Evolutionary conservation across 2,329 filamentous ascomycete genomes (phyloP), one percentile per base, ranked within the genome.

Genomic region (Lachnellula arida): DNA sequence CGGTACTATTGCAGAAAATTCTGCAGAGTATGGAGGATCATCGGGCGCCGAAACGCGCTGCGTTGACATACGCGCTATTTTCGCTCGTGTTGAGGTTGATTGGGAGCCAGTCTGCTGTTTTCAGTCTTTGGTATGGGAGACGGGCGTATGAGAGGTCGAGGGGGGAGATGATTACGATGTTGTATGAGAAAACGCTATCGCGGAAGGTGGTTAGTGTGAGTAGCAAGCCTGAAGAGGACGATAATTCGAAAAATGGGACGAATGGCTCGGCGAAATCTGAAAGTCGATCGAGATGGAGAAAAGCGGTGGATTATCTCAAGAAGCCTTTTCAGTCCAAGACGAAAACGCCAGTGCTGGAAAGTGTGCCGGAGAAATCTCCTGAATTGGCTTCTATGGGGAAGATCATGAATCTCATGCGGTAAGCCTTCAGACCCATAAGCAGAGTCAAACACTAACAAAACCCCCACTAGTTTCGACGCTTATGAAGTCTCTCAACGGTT

Each of bases 331-430:
- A 58, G 7, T 49, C 23, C 4, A 67, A 64, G 56, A 65, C 64
- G 11, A 35, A 37, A 9, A 15, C 7, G 12, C 32, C 44, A 5
- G 47, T 54, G 32, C 25, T 32, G 43, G 62, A 61, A 39, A 61
- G 61, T 55, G 68, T 55, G 49, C 67, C 60, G 35, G 59, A 66
- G 46, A 70, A 70, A 54, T 58, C 57, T 25, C 78, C 80, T 54
- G 75, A 81, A 54, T 81, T 87, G 2, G 90, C 91, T 0, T 91
- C 89, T 0, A 93, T 92, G 73, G 91, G 91, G 7, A 96, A 96
- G 68, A 94, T 96, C 51, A 80, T 96, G 58, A 96, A 96, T 65
- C 73, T 96, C 2, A 88, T 96, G 77, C 85, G 90, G 49, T 85
- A 81, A 47, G 61, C 54, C 44, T 9, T n/a, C 8, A 32, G 8